Conservation (phyloP, 2,329 filamentous ascomycete genomes). For the Pyrenophora tritici-repentis region DNA sequence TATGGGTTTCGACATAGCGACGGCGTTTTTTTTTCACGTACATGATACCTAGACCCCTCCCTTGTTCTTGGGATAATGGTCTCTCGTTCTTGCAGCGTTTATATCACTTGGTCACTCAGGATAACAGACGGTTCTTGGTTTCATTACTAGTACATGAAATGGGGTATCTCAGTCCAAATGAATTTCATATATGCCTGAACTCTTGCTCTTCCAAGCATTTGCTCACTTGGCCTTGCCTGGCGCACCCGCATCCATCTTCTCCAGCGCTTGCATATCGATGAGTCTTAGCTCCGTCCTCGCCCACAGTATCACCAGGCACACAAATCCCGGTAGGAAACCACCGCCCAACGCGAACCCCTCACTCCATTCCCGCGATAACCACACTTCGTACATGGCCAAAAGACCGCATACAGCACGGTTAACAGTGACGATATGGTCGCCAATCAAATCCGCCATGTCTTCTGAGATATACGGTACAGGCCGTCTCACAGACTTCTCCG, state of each 20-base stretch:
- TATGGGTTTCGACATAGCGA: conserved; percentile 6
- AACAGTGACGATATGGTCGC: conserved; percentile 63
- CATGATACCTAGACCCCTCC: conserved; percentile 10
- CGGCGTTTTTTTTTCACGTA: conserved; percentile 17
- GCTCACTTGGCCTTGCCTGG: neutral
- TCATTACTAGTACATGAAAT: neutral
- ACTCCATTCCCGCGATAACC: conserved; percentile 27
- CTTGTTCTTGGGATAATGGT: neutral
- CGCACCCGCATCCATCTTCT: conserved; percentile 61
- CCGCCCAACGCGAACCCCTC: conserved; percentile 40
- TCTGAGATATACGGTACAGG: conserved; percentile 32
- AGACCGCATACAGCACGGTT: conserved; percentile 62
- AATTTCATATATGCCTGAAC: neutral
- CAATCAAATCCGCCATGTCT: conserved; percentile 55
- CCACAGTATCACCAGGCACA: conserved; percentile 65
- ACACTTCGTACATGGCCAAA: conserved; percentile 53
- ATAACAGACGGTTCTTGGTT: neutral
- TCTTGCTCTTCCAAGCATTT: neutral
- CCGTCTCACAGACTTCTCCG: conserved; percentile 11
- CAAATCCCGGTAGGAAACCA: conserved; percentile 53
- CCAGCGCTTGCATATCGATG: conserved; percentile 71
- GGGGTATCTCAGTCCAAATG: neutral
- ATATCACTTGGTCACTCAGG: neutral
- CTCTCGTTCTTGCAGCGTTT: conserved; percentile 3
- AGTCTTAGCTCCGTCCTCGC: conserved; percentile 70